Evolutionary conservation across 805 yeast species (phyloP), one percentile per base, ranked within the genome.

Genomic region (Cyberlindnera misumaiensis): DNA sequence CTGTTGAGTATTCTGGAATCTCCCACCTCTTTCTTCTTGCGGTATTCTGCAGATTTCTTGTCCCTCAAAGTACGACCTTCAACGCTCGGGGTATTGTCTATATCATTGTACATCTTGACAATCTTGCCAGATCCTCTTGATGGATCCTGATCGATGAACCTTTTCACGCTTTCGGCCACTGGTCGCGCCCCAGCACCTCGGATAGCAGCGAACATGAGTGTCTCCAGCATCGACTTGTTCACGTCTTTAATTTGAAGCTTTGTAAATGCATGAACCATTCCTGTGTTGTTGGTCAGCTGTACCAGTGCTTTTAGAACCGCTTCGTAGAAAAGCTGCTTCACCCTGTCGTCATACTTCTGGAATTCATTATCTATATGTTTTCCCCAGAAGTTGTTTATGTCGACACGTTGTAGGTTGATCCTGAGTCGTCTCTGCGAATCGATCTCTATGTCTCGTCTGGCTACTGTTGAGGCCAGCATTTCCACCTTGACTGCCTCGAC

Each of bases 331-430:
- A 52, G n/a, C 13, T 33, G 11, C 29, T 43, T 40, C 4, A 39
- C 27, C 0, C 20, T 4, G 4, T n/a, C 11, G 3, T 30, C 10
- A n/a, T 30, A 16, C 4, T 34, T 26, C 5, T 12, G 14, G 11
- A 40, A 27, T 6, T 34, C 25, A 11, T 22, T 14, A 11, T 35
- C 11, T 8, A 20, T n/a, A 27, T 39, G 24, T 3, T 7, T 13
- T 1, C 12, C n/a, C 9, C 30, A 28, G 9, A 34, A 38, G 3
- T 25, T 14, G 1, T 17, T n/a, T 18, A 49, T 44, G 28, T 51
- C 55, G 8, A 48, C 42, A 30, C 53, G 42, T 31, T 49, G 52
- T 11, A 51, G 30, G 28, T 38, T 37, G 14, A 43, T 14, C 30
- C 38, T 43, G n/a, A 24, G 35, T 11, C 24, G 36, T 27, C 13